A percentile compares a stretch with the other conserved stretches of the same genome.
Evolutionary conservation across 352 stramenopile genomes (phyloP).

Genomic region (Globisporangium ultimum): DNA sequence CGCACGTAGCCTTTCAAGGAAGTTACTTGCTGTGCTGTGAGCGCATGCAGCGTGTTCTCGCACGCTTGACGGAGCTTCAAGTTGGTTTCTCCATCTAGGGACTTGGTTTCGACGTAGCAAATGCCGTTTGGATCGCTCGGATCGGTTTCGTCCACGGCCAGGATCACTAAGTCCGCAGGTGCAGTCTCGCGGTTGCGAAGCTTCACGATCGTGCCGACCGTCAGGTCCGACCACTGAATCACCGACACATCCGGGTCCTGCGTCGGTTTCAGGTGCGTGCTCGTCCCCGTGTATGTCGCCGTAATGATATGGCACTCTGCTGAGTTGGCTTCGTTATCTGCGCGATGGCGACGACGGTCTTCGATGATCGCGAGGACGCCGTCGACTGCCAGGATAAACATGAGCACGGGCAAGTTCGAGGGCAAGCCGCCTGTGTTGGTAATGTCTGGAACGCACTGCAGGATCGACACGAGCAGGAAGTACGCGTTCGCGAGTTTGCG

Average conservation of each 20-base stretch:
- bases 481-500: constrained; percentile 90
- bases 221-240: constrained; percentile 72
- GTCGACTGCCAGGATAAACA: constrained; percentile 89
- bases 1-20: constrained; percentile 48
- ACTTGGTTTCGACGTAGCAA: constrained; percentile 88
- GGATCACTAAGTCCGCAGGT: constrained; percentile 83
- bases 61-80: constrained; percentile 82
- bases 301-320: constrained; percentile 55
- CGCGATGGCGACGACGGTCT: constrained; percentile 68
- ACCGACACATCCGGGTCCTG: constrained; percentile 39
- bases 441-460: constrained; percentile 80
- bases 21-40: constrained; percentile 29
- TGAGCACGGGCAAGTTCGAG: constrained; percentile 78
- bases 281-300: constrained; percentile 39
- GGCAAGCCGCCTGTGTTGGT: constrained; percentile 82
- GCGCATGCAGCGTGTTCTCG: constrained; percentile 48
- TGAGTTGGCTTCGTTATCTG: constrained; percentile 85
- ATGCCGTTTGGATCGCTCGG: constrained; percentile 59
- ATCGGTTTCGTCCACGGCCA: constrained; percentile 70
- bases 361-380: constrained; percentile 84
- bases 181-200: constrained; percentile 74
- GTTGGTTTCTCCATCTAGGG: constrained; percentile 89
- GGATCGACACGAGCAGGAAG: constrained; percentile 87
- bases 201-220: constrained; percentile 82
- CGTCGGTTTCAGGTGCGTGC: constrained; percentile 24